Evolutionary conservation across 176 grass and related monocot species (phyloP), one percentile per base, ranked within the genome.

Genomic region (Carex kokanica): DNA sequence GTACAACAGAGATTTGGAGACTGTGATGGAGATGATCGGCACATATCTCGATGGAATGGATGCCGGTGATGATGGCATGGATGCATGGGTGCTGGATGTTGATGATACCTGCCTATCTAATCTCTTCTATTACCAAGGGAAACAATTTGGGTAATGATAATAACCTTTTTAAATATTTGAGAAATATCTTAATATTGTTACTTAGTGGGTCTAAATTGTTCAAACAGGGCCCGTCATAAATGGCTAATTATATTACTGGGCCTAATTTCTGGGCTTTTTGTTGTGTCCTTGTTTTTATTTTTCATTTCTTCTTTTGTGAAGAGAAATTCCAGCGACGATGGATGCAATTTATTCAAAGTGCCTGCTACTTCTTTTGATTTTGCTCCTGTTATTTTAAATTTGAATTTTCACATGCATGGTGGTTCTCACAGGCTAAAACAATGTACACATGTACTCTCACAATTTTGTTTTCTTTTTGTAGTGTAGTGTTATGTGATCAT

Each of bases 91-190:
- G 43, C 67, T 98, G 55, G 95, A 98, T 84, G 27, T 98, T 64
- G 95, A 98, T 85, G 95, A 98, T 86, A 98, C 95, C 3, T 93
- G 92, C 87, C 78, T 98, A 32, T 98, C 95, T 62, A 98, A 98
- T 86, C 89, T 98, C 11, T 27, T 86, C 16, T 95, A 98, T 88
- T 95, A 93, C 84, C 24, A 88, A 25, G 74, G 79, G 5, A 93
- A 93, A 64, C 89, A 90, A 67, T 98, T 93, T 65, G 95, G 95
- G 94, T 92, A 88, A 58, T 27, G 31, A 16, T 56, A 12, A 3
- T 68, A 8, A 31, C 5, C 9, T 53, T 8, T 49, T 2, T 82
- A 53, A 60, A 31, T 79, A 27, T n/a, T 18, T 66, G 4, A 16
- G 2, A 5, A 51, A n/a, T 55, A n/a, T n/a, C n/a, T n/a, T n/a